Base-by-base conservation (phyloP, 2,329 filamentous ascomycete genomes). In the Botrytis medusae region DNA sequence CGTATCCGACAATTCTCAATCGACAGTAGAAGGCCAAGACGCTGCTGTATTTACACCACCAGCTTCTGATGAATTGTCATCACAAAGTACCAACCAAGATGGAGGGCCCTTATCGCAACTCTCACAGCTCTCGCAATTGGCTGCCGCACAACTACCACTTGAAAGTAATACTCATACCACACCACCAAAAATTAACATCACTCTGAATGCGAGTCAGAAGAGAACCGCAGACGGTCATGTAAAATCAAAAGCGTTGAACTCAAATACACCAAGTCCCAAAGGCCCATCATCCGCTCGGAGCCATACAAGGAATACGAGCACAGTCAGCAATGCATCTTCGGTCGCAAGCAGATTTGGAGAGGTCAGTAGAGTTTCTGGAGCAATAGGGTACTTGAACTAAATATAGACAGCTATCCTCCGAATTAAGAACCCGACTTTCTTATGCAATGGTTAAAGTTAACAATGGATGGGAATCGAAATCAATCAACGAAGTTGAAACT, bases 371-470 rank as follows among this genome's bases (percentile, higher is more conserved):
- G 63, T 61, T 22, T 37, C n/a, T 44, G 68, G 40, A 34, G 72
- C 64, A 34, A 14, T 32, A 62, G 25, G 48, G 51, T 67, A 57
- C 69, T 59, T 57, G 54, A 44, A 69, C 77, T 80, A 60, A 80
- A 73, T 59, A 40, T 34, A 42, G 25, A 62, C 71, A 82, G 80
- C 77, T 82, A 51, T 80, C 80, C 54, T 77, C 91, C 72, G 92
- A 95, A 80, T 87, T 98, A 70, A 92, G 91, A 80, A 91, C 94
- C 69, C 92, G 94, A 78, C 87, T 98, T 42, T 93, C 94, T 10
- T 98, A 98, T 82, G 95, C 95, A 76, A 96, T 97, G 88, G 88
- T 97, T 80, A 98, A 97, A 82, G 92, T 98, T 59, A 93, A 94
- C 81, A 91, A 97, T 80, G 94, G 93, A 74, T 96, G 94, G 92